phyloP scores from a whole-genome alignment of 2,329 filamentous ascomycete species.

The Ceratocystis smalleyi region DNA sequence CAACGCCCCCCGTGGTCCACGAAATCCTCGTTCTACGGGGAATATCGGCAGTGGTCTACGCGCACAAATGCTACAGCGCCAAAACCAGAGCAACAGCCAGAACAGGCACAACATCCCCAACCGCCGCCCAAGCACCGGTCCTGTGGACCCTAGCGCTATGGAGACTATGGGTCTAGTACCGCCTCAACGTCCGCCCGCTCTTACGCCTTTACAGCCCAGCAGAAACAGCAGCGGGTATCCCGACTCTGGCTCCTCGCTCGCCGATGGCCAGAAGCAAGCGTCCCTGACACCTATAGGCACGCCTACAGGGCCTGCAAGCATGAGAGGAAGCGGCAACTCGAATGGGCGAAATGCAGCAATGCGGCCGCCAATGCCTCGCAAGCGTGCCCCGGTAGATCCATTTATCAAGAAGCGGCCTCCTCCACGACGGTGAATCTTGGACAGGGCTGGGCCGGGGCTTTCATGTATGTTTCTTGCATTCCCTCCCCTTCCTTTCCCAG shows the following conservation, averaged over 20 bases:
- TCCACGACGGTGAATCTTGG: constrained; percentile 1
- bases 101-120: background rate
- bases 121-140: background rate
- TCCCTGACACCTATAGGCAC: constrained; percentile 19
- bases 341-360: background rate
- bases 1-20: constrained; percentile 2
- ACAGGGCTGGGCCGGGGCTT: background rate
- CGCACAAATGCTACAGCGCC: constrained; percentile 22
- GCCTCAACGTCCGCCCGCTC: constrained; percentile 29
- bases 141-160: constrained; percentile 37
- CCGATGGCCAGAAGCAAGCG: background rate
- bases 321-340: background rate
- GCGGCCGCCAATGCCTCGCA: constrained; percentile 21
- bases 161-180: constrained; percentile 34
- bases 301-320: constrained; percentile 2
- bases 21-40: background rate
- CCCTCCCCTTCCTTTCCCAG: background rate
- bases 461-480: background rate
- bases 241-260: background rate
- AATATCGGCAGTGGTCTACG: constrained; percentile 16
- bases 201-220: constrained; percentile 11
- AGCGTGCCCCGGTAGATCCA: constrained; percentile 30
- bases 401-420: constrained; percentile 29
- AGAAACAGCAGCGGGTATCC: constrained; percentile 11
- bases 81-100: background rate